Base-by-base conservation (phyloP, 192 early-diverging fungal species). In the Mortierella claussenii region DNA sequence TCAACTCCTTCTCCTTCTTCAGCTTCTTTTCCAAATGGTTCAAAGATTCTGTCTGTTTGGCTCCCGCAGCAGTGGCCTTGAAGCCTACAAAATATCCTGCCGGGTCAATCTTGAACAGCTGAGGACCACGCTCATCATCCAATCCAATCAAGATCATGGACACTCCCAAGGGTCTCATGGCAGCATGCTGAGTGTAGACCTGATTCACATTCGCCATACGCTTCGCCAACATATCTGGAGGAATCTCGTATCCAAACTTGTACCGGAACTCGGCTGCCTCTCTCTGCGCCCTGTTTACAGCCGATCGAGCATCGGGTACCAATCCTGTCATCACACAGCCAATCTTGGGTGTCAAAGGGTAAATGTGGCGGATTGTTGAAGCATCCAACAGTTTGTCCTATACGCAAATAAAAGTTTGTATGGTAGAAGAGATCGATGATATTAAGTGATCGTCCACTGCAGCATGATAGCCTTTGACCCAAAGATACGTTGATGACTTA, bases 291-390 rank as follows among this genome's bases (percentile, higher is more conserved):
- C 97, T 92, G 60, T 85, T 88, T 23, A 99, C 96, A 78, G 98
- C 96, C 64, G 92, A 89, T 52, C 96, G 87, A 12, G 93, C 96
- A 75, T 99, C 98, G 18, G 98, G 96, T 85, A 94, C 87, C 74
- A 97, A 80, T n/a, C 97, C 98, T 28, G 95, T 98, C 94, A 98
- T 96, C 56, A 98, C 97, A 79, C 97, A 98, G 32, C 97, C 98
- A 80, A 99, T 94, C 52, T 87, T 86, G 15, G 92, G 91, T 23
- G 97, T 97, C 51, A 99, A 79, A 69, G 91, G 85, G 81, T 96
- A 99, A 53, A 99, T 82, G 65, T 96, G 95, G 49, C 96, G 95
- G 47, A 99, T 89, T 12, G 96, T 92, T 24, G 89, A 88, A 10
- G 96, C 88, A 78, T 99, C 98, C 52, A 98, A 85, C 15, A 99